A percentile compares a stretch with the other conserved stretches of the same genome.
These are phyloP conservation scores for Neopestalotiopsis clavispora DNA, from an alignment of 2,329 filamentous ascomycete species.

Conservation along the genomic window DNA sequence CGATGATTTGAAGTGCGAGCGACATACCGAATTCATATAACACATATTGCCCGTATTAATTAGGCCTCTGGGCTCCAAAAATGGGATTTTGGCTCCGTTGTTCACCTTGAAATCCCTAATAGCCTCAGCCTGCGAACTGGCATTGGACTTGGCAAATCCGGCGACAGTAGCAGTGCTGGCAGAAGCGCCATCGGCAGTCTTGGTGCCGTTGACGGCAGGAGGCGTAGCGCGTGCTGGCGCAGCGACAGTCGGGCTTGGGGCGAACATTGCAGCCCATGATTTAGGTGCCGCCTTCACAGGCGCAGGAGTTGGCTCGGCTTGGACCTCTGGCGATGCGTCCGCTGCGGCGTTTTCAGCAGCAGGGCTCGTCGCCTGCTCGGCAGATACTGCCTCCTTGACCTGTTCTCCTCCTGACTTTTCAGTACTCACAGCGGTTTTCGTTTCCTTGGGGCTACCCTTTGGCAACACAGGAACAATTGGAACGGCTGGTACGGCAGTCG, in stretches of 20 bases:
- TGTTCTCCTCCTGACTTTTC: slow-evolving; percentile 26
- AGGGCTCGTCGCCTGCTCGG: slow-evolving; percentile 21
- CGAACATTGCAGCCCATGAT: slow-evolving; percentile 44
- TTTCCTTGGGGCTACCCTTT: slow-evolving; percentile 41
- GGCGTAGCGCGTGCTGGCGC: slow-evolving; percentile 30
- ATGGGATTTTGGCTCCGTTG: slow-evolving; percentile 70
- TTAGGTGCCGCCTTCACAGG: slow-evolving; percentile 40
- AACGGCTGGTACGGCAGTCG: slow-evolving; percentile 40
- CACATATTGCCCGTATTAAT: slow-evolving; percentile 99
- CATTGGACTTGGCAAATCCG: slow-evolving; percentile 49
- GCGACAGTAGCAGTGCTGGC: slow-evolving; percentile 27
- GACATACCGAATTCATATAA: slow-evolving; percentile 98
- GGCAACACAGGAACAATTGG: slow-evolving; percentile 54
- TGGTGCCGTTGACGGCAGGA: slow-evolving; percentile 25
- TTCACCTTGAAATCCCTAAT: slow-evolving; percentile 75
- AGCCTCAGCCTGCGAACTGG: slow-evolving; percentile 60
- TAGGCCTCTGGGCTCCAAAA: slow-evolving; percentile 89
- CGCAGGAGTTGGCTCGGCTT: slow-evolving; percentile 32
- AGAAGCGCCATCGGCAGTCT: slow-evolving; percentile 27
- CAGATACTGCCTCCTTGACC: slow-evolving; percentile 24
- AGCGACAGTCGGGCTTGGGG: slow-evolving; percentile 29
- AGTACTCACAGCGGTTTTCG: slow-evolving; percentile 26
- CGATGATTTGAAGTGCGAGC: not conserved
- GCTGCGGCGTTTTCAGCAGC: slow-evolving; percentile 19
- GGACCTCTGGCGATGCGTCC: slow-evolving; percentile 22